A percentile compares a stretch with the other conserved stretches of the same genome.
Evolutionary conservation across 2,329 filamentous ascomycete genomes (phyloP).

Genomic region (Fusarium sp.): DNA sequence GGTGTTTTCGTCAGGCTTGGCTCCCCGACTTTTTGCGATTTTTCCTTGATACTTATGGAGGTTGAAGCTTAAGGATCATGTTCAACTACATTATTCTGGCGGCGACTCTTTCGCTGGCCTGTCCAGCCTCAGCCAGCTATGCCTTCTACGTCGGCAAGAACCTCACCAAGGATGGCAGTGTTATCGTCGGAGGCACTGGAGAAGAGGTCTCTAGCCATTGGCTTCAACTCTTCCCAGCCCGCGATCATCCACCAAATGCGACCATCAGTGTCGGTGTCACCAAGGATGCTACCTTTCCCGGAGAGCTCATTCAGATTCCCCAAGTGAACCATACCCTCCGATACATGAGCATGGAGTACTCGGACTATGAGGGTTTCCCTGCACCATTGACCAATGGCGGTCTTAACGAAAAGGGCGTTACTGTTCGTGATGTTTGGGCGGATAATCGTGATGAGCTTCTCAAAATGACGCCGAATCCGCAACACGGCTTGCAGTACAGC

Average conservation of each 20-base stretch:
- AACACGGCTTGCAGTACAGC: conserved; percentile 39
- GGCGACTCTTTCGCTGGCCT: conserved; percentile 24
- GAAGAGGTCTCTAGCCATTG: conserved; percentile 61
- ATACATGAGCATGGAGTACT: conserved; percentile 42
- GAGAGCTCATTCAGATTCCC: conserved; percentile 38
- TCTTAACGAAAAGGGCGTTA: conserved; percentile 39
- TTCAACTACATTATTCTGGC: conserved; percentile 12
- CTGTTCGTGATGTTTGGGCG: conserved; percentile 41
- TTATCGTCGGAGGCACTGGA: conserved; percentile 59
- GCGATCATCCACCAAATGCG: conserved; percentile 54
- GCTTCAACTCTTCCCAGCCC: conserved; percentile 58
- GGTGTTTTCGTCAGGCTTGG: neutral
- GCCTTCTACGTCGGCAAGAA: conserved; percentile 61
- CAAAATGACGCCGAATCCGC: conserved; percentile 39
- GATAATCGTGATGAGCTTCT: conserved; percentile 39
- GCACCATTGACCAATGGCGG: conserved; percentile 38
- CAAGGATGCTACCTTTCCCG: conserved; percentile 32
- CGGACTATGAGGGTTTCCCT: conserved; percentile 40
- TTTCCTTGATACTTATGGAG: neutral
- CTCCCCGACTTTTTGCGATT: neutral
- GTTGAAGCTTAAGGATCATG: conserved; percentile 2
- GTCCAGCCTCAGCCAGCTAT: conserved; percentile 50
- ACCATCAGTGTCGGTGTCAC: conserved; percentile 49
- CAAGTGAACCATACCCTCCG: conserved; percentile 40
- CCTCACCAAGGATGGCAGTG: conserved; percentile 56